These are phyloP conservation scores for Leccinum longicurvipes DNA, from an alignment of 768 basidiomycete genomes.

Conservation along the genomic window DNA sequence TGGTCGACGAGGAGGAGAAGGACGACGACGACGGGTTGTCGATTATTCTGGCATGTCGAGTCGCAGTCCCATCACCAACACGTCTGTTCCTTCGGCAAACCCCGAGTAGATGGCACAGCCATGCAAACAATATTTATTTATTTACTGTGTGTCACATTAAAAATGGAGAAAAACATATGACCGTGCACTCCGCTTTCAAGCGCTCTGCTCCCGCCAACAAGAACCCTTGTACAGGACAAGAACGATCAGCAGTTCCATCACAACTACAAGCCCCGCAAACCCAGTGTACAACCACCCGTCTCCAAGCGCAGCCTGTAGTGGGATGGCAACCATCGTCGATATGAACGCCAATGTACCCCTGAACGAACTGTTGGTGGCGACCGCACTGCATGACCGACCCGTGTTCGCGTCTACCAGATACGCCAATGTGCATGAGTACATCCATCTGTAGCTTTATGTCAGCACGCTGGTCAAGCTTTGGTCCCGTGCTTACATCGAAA, in stretches of 20 bases:
- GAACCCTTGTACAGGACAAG: conserved; percentile 58
- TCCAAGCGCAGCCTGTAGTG: conserved; percentile 69
- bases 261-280: conserved; percentile 51
- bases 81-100: conserved; percentile 20
- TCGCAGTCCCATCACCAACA: conserved; percentile 24
- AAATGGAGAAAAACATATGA: conserved; percentile 3
- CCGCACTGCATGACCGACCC: conserved; percentile 73
- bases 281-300: conserved; percentile 81
- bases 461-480: background rate
- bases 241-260: conserved; percentile 55
- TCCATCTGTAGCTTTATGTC: conserved; percentile 37
- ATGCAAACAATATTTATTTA: conserved; percentile 2
- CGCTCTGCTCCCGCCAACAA: conserved; percentile 50
- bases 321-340: conserved; percentile 69
- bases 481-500: conserved; percentile 54
- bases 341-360: conserved; percentile 68
- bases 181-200: background rate
- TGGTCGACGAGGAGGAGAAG: conserved; percentile 11
- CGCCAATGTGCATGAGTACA: conserved; percentile 69
- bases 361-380: conserved; percentile 74
- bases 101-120: conserved; percentile 20
- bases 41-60: conserved; percentile 23
- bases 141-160: conserved; percentile 2
- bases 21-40: conserved; percentile 8
- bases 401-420: conserved; percentile 86